Base-by-base conservation (phyloP, 495 filamentous ascomycete species). In the Penicillium chermesinum region DNA sequence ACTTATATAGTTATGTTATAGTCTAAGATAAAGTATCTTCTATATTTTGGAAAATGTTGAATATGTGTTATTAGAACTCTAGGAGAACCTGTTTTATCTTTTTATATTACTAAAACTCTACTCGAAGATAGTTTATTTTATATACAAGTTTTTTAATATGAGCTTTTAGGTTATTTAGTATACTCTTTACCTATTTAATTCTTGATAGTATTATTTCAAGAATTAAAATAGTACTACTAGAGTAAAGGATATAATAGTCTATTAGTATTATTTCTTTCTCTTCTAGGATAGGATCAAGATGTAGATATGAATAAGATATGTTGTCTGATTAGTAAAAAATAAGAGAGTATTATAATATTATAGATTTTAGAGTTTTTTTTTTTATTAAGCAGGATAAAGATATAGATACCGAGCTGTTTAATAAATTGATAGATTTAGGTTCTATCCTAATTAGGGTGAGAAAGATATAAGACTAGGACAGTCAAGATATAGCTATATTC, bases 41-140 rank as follows among this genome's bases (percentile, higher is more conserved):
- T 15, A 57, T n/a, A 16, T 18, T 39, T n/a, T 30, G 21, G 4
- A 53, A 44, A 7, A 49, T 46, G 16, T 38, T 21, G 33, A 50
- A 42, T 6, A 50, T 41, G 0, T 33, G 39, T 27, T 48, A 37
- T 41, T 53, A 32, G 27, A 57, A 38, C 12, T 47, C 12, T 2
- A 57, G 38, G 19, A 57, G 33, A 22, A 53, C 49, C 34, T 53
- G 41, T 32, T 49, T 49, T 14, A 42, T 49, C 33, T 57, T 46
- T 44, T 57, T 52, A 42, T 57, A 18, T 46, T 33, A 57, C 19
- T 48, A 9, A 18, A 57, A 46, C 46, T 57, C 54, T 14, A 46
- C 54, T 35, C 33, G 49, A 8, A 57, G 33, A 41, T 57, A 57
- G 32, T 49, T 53, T 13, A 47, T 53, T 38, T 57, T 18, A 38